Conservation (phyloP, 1,139 yeast species). For the Yamadazyma jaroonii region DNA sequence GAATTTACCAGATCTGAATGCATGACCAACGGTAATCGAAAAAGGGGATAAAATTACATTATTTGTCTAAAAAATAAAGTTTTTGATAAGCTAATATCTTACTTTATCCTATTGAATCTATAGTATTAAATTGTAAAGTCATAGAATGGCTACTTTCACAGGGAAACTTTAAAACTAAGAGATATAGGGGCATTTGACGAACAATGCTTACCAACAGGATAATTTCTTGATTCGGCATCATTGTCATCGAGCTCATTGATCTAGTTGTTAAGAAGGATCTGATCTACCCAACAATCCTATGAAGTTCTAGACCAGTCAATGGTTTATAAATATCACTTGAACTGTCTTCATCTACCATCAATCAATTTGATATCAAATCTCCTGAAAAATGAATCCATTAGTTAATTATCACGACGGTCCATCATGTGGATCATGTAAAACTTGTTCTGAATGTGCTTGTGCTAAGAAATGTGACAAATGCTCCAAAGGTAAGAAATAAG, state of each 20-base stretch:
- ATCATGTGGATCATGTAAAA: slow-evolving; percentile 11
- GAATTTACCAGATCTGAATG: no score
- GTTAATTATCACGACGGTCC: slow-evolving; percentile 12
- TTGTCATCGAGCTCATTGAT: neutral
- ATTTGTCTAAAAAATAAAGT: no score
- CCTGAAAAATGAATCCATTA: slow-evolving; percentile 4
- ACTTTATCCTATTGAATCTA: no score
- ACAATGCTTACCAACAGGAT: neutral
- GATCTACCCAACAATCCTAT: neutral
- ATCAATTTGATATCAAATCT: neutral
- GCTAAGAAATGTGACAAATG: slow-evolving; percentile 12
- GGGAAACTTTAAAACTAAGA: no score
- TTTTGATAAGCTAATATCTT: no score
- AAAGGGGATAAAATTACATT: no score
- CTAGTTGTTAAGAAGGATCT: neutral
- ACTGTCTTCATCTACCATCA: no score
- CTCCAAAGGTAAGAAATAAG: slow-evolving; percentile 10
- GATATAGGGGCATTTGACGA: neutral
- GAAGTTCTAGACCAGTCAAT: no score
- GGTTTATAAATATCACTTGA: no score
- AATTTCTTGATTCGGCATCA: neutral
- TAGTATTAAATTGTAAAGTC: no score
- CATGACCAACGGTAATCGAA: no score
- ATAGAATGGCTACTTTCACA: no score
- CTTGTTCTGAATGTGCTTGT: slow-evolving; percentile 13